Percentiles rank a stretch among this genome's conserved stretches.
Conservation (phyloP, 352 stramenopile genomes). For the Phytophthora brassicae region DNA sequence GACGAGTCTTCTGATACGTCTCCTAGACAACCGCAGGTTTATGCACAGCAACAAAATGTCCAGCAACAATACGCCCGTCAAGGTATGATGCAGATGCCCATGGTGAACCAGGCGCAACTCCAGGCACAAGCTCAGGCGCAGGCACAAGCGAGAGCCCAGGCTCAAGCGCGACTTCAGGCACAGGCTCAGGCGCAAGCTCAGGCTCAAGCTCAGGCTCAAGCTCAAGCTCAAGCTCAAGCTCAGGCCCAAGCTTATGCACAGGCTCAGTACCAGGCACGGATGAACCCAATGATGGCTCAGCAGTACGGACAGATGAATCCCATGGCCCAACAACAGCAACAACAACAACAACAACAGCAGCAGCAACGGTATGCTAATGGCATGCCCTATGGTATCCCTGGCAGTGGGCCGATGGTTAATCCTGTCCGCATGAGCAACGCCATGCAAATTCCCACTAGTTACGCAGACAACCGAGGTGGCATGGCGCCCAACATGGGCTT, state of each 20-base stretch:
- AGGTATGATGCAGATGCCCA: slow-evolving; percentile 41
- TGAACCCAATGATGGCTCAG: slow-evolving; percentile 52
- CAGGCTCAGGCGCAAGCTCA: slow-evolving; percentile 30
- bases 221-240: slow-evolving; percentile 36
- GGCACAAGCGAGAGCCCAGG: slow-evolving; percentile 27
- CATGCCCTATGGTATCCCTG: slow-evolving; percentile 39
- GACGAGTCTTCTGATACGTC: slow-evolving; percentile 81
- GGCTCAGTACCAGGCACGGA: slow-evolving; percentile 66
- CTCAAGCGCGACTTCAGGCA: slow-evolving; percentile 26
- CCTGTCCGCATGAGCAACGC: slow-evolving; percentile 36
- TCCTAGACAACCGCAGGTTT: slow-evolving; percentile 39
- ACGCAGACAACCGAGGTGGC: slow-evolving; percentile 32
- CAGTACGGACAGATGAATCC: slow-evolving; percentile 44
- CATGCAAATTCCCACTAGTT: slow-evolving; percentile 34
- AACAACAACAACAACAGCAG: neutral
- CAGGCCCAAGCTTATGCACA: slow-evolving; percentile 49
- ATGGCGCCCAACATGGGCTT: slow-evolving; percentile 49
- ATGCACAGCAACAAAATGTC: slow-evolving; percentile 33
- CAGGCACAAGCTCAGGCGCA: slow-evolving; percentile 30
- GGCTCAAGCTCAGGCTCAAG: slow-evolving; percentile 34
- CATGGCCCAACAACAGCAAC: slow-evolving; percentile 8
- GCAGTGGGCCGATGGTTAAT: slow-evolving; percentile 26
- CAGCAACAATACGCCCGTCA: slow-evolving; percentile 38
- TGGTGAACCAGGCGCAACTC: slow-evolving; percentile 34
- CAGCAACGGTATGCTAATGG: slow-evolving; percentile 46